Conservation (phyloP, 345 rosid genomes). For the Mallotus nudiflorus region DNA sequence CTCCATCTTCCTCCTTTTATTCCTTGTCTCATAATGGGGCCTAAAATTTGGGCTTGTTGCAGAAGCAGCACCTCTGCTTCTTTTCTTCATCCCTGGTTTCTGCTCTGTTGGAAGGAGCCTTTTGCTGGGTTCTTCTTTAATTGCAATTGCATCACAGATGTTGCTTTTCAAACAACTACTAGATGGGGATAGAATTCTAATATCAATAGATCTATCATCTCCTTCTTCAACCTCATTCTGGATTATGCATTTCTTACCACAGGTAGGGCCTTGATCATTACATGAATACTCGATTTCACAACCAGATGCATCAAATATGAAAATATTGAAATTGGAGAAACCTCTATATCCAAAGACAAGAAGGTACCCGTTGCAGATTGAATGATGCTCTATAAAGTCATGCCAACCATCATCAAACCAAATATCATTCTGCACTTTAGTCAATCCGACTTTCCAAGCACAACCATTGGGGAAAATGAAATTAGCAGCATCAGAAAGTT, state of each 20-base stretch:
- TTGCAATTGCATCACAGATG: constrained; percentile 13
- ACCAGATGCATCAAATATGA: constrained; percentile 33
- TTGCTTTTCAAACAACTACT: constrained; percentile 24
- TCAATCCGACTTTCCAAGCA: constrained; percentile 39
- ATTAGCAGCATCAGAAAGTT: constrained; percentile 38
- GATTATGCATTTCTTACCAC: constrained; percentile 8
- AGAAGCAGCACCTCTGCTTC: background rate
- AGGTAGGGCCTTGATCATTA: constrained; percentile 1
- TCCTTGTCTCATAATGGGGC: background rate
- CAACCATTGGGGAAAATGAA: constrained; percentile 36
- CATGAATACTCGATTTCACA: constrained; percentile 39
- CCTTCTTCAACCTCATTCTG: constrained; percentile 26
- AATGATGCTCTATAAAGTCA: constrained; percentile 38
- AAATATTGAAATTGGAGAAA: constrained; percentile 36
- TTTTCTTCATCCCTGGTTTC: constrained; percentile 6
- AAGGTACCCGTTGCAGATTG: constrained; percentile 33
- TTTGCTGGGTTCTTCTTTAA: constrained; percentile 19
- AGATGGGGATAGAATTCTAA: constrained; percentile 7
- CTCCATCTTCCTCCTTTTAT: constrained; percentile 22
- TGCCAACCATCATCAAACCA: constrained; percentile 52
- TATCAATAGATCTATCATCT: constrained; percentile 30
- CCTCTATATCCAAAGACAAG: constrained; percentile 41
- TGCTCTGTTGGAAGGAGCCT: constrained; percentile 15
- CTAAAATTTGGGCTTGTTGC: background rate
- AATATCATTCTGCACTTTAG: constrained; percentile 20